Base-by-base conservation (phyloP, 1,284 basidiomycete genomes). In the Sanghuangporus weigelae region DNA sequence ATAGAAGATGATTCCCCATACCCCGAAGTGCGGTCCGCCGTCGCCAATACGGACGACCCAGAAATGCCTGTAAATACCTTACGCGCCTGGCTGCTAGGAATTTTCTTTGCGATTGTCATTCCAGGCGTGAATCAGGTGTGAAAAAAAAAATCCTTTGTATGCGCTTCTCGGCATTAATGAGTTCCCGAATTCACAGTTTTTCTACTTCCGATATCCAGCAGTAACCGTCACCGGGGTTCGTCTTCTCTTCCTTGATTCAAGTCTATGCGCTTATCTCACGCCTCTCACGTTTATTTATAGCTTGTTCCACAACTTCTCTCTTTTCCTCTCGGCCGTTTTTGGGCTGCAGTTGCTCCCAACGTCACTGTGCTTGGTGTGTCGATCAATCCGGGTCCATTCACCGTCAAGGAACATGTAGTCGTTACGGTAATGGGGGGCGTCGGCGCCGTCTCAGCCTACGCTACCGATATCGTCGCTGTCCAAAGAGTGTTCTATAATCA, bases 161-260 rank as follows among this genome's bases (percentile, higher is more conserved):
- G 16, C 35, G 11, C 26, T 53, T 81, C 81, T 10, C 31, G 26
- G 23, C 50, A 23, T 51, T 54, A 54, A 7, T 57, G 56, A 48
- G 42, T 19, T 16, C n/a, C 7, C 31, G 39, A 70, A 87, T 61
- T 87, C 87, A 69, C 85, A 88, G 67, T 87, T 87, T 73, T 86
- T 87, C 71, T 84, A 80, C 71, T 85, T 88, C 71, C 82, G 87
- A 7, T 87, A 85, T 67, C 86, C 86, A 1, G 81, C 85, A 0
- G 80, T 89, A 58, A 69, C 69, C 44, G 69, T 76, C 63, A 67
- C 67, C 14, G 70, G 70, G n/a, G 74, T 74, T 64, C 14, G 72
- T 70, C 36, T 36, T 23, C 16, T 7, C 31, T 54, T 54, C 53
- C 53, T 54, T n/a, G 31, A 11, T n/a, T n/a, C 16, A 12, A 38